Base-by-base conservation (phyloP, 2,329 filamentous ascomycete species). In the Dothidotthia symphoricarpi region DNA sequence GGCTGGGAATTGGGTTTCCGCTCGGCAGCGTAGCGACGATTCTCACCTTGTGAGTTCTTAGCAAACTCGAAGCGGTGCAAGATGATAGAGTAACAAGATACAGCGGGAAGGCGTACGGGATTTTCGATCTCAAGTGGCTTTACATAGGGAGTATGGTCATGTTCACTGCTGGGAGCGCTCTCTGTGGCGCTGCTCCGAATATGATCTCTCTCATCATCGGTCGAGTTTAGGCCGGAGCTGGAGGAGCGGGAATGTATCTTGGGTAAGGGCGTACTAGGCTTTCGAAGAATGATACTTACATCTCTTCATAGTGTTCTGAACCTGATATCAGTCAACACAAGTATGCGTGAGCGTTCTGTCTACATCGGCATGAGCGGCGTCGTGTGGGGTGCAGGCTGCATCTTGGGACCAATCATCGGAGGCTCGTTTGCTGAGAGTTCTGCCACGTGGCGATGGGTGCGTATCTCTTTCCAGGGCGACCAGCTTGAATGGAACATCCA, bases 71-170 rank as follows among this genome's bases (percentile, higher is more conserved):
- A n/a, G n/a, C n/a, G n/a, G n/a, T n/a, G n/a, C n/a, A n/a, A n/a
- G n/a, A n/a, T n/a, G n/a, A n/a, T n/a, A n/a, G n/a, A n/a, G n/a
- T n/a, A n/a, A n/a, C n/a, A n/a, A n/a, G n/a, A n/a, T n/a, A n/a
- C n/a, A n/a, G n/a, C n/a, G 65, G 66, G 1, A 67, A 67, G n/a
- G 34, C 64, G 0, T 75, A 70, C 35, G 62, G 55, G 1, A 56
- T 63, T 2, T 76, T 75, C 52, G 63, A 75, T 31, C 59, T 64
- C 3, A 77, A 77, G 49, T 71, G 61, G 61, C 39, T 50, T 28
- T 54, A 45, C 14, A 34, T 57, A 11, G 47, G 43, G 17, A 46
- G 40, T 8, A 34, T 43, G 14, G 9, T 47, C 6, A 41, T 43
- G 16, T 58, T 56, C 24, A 31, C 57, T 72, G 12, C 45, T n/a